Percentiles rank a stretch among this genome's conserved stretches.
phyloP scores from a whole-genome alignment of 164 flowering plant genomes.

The Nymphaea colorata region DNA sequence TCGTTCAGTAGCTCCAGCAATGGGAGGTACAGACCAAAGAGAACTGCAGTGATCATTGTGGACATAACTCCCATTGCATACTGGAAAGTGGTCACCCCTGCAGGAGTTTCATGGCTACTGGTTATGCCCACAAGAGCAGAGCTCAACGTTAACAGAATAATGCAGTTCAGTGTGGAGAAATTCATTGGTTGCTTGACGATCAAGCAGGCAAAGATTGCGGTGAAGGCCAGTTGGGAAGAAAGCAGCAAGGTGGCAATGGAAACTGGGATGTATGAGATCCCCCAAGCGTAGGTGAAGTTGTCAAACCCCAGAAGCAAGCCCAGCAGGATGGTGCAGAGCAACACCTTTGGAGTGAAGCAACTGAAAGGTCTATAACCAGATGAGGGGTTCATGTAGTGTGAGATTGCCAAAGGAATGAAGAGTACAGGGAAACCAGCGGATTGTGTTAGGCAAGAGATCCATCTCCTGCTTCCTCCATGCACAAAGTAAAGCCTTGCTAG shows the following conservation, averaged over 20 bases:
- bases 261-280: constrained; percentile 51
- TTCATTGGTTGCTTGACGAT: constrained; percentile 36
- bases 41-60: constrained; percentile 51
- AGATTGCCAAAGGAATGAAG: constrained; percentile 29
- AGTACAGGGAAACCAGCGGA: constrained; percentile 68
- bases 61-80: constrained; percentile 50
- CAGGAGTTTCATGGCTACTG: constrained; percentile 32
- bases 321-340: constrained; percentile 14
- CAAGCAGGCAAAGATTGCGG: background rate
- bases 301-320: constrained; percentile 53
- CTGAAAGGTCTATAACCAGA: constrained; percentile 29
- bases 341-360: constrained; percentile 19
- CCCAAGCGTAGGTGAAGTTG: constrained; percentile 63
- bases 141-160: constrained; percentile 43
- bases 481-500: constrained; percentile 50
- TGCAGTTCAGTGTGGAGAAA: constrained; percentile 54
- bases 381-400: constrained; percentile 10
- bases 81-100: constrained; percentile 19
- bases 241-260: background rate
- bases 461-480: constrained; percentile 63
- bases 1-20: constrained; percentile 21
- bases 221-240: background rate
- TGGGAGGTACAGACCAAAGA: constrained; percentile 62
- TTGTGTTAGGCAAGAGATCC: constrained; percentile 77
- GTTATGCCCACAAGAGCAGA: constrained; percentile 41